A percentile compares a stretch with the other conserved stretches of the same genome.
These are phyloP conservation scores for Pythium periplocum DNA, from an alignment of 352 stramenopile genomes.

Conservation along the genomic window DNA sequence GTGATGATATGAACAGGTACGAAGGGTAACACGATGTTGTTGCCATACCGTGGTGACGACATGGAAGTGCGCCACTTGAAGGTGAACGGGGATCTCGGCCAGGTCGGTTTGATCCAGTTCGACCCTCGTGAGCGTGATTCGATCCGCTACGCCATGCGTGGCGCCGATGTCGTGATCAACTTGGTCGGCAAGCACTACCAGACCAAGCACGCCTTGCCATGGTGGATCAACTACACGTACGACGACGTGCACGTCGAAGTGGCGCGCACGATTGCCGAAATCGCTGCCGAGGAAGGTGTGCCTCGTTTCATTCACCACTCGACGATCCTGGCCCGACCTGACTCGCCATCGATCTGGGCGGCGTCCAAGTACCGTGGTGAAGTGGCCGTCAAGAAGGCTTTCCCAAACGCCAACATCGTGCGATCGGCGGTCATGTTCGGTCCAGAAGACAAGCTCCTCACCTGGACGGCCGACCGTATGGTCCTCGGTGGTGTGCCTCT, in stretches of 20 bases:
- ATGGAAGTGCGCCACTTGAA: conserved; percentile 93
- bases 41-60: conserved; percentile 93
- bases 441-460: conserved; percentile 93
- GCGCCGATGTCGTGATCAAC: conserved; percentile 96
- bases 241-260: conserved; percentile 95
- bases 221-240: conserved; percentile 95
- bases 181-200: conserved; percentile 97
- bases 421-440: conserved; percentile 94
- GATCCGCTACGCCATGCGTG: conserved; percentile 88
- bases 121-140: conserved; percentile 89
- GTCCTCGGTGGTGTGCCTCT: conserved; percentile 82
- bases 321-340: conserved; percentile 72
- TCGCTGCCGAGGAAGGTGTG: conserved; percentile 72
- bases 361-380: conserved; percentile 86
- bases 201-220: conserved; percentile 91
- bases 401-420: conserved; percentile 95
- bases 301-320: conserved; percentile 80
- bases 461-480: conserved; percentile 82
- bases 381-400: conserved; percentile 86
- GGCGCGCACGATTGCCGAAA: conserved; percentile 77
- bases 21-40: conserved; percentile 73
- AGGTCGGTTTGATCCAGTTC: conserved; percentile 77
- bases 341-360: conserved; percentile 79
- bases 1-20: conserved; percentile 28
- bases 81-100: conserved; percentile 91